Evolutionary conservation across 2,329 filamentous ascomycete species (phyloP), one percentile per base, ranked within the genome.

Genomic region (Akanthomyces uredinophilus): DNA sequence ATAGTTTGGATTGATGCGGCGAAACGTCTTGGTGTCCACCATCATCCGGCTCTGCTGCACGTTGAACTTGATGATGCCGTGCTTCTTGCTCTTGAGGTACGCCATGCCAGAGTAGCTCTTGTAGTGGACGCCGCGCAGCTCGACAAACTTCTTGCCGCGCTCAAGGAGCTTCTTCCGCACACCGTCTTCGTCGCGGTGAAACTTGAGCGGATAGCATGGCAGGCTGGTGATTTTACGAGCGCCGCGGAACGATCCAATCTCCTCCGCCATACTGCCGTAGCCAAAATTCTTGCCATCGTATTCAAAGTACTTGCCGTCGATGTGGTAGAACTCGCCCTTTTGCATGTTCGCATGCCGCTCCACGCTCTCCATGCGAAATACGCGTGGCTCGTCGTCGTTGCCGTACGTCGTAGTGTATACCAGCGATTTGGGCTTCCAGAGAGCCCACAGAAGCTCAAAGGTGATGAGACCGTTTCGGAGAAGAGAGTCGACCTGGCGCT

Each of bases 281-380:
- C 92, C 92, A 70, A 93, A 96, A 7, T 84, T 82, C 71, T 96
- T 96, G 62, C 92, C 93, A 68, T 96, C 91, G 64, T 92, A 96
- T 69, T 96, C 92, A 29, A 96, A 83, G 67, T 95, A 96, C 72
- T 81, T 83, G 24, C 88, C 91, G 66, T 94, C 89, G 16, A 96
- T 81, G 66, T 81, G 84, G 74, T 93, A 96, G 75, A 84, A 94
- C 20, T 87, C 83, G 4, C 90, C 90, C 66, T 86, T 87, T 70
- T 90, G 82, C 68, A 93, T 85, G 41, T 81, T 85, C 49, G 75
- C 79, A 55, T 90, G 87, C 66, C 91, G 90, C 68, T 87, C 87
- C 0, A 89, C 87, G 65, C 87, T 83, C 63, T 94, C 90, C 1
- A 94, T 86, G 72, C 90, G 92, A 81, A 96, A 94, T 11, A 89